Percentiles rank a stretch among this genome's conserved stretches.
Conservation (phyloP, 495 filamentous ascomycete species). For the Rostrohypoxylon terebratum region DNA sequence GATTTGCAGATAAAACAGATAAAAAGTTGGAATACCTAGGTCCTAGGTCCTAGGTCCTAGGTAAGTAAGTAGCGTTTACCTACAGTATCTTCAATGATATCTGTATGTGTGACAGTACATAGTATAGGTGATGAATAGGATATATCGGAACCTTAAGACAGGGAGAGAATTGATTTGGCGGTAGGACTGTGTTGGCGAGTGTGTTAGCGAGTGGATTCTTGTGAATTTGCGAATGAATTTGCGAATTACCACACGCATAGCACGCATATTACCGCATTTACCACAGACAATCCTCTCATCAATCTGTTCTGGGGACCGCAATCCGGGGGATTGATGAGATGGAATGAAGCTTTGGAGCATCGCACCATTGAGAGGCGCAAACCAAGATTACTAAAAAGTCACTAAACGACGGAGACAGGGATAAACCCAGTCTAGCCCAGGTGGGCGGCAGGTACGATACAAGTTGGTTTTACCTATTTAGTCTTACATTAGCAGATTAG, state of each 20-base stretch:
- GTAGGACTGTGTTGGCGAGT: neutral
- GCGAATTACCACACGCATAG: neutral
- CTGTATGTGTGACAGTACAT: neutral
- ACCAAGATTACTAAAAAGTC: conserved; percentile 18
- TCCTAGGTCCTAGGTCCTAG: too few species aligned
- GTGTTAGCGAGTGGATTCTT: neutral
- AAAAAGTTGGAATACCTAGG: neutral
- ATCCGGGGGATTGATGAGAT: conserved; percentile 37
- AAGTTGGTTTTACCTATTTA: conserved; percentile 2
- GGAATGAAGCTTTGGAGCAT: conserved; percentile 35
- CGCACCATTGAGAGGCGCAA: conserved; percentile 26
- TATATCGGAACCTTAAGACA: neutral
- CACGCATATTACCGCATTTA: neutral
- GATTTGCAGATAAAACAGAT: conserved; percentile 11
- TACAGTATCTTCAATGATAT: neutral
- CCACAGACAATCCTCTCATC: conserved; percentile 22
- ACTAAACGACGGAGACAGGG: conserved; percentile 44
- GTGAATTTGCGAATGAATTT: neutral
- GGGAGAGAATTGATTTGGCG: neutral
- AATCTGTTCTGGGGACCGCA: conserved; percentile 33
- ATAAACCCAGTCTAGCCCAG: conserved; percentile 28
- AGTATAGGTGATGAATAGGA: neutral
- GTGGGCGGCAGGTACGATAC: conserved; percentile 37
- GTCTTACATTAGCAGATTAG: conserved; percentile 11
- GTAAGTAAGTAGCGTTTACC: neutral